Evolutionary conservation across 2,329 filamentous ascomycete species (phyloP).

Genomic region (Orbilia javanica): DNA sequence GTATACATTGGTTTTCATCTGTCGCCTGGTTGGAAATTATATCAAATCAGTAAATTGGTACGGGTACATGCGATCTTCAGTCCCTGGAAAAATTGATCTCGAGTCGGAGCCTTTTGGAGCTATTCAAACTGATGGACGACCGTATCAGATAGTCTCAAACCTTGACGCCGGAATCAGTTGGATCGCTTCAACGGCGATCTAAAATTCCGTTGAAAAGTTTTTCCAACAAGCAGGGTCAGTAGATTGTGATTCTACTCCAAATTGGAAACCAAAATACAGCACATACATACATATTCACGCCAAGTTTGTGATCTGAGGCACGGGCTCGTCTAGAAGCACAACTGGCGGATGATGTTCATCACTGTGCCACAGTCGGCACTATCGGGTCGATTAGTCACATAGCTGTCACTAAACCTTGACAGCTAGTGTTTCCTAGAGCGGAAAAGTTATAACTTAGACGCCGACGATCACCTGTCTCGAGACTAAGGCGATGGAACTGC

Average conservation of each 20-base stretch:
- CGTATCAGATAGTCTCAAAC: slow-evolving; percentile 2
- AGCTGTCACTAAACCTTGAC: not conserved
- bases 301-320: not conserved
- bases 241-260: not conserved
- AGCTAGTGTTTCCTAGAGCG: not conserved
- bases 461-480: not conserved
- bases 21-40: not conserved
- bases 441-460: not conserved
- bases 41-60: not conserved
- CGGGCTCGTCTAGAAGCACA: not conserved
- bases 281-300: not conserved
- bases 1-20: not conserved
- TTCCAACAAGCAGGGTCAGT: not conserved
- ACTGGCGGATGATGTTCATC: not conserved
- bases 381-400: not conserved
- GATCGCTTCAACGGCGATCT: not conserved
- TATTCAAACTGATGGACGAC: not conserved
- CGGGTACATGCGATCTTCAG: not conserved
- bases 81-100: slow-evolving; percentile 1
- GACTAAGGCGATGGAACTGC: not conserved
- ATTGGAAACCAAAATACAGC: not conserved
- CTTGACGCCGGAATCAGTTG: not conserved
- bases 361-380: not conserved
- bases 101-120: not conserved
- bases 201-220: not conserved